A percentile compares a stretch with the other conserved stretches of the same genome.
These are phyloP conservation scores for Danielia oregonensis DNA, from an alignment of 805 yeast species.

Conservation along the genomic window DNA sequence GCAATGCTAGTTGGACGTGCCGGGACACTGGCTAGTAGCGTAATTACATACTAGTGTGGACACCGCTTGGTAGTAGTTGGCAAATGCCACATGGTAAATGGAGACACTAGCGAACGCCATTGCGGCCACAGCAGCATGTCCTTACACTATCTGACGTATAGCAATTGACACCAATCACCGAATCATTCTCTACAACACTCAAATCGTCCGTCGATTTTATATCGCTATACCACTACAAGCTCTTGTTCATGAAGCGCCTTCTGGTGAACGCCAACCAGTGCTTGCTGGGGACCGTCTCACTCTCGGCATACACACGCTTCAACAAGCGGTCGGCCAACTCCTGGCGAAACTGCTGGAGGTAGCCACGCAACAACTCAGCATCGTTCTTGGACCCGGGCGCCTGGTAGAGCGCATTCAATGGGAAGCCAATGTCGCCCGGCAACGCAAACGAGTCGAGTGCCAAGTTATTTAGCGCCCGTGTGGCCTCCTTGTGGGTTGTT, in stretches of 20 bases:
- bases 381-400: conserved; percentile 75
- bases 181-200: too few relatives aligned
- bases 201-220: too few relatives aligned
- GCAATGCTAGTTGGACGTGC: too few relatives aligned
- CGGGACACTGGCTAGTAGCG: too few relatives aligned
- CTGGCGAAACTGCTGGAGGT: conserved; percentile 91
- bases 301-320: conserved; percentile 64
- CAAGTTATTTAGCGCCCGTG: conserved; percentile 69
- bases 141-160: too few relatives aligned
- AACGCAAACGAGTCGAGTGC: conserved; percentile 84
- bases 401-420: conserved; percentile 73
- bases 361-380: conserved; percentile 73
- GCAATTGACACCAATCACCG: too few relatives aligned
- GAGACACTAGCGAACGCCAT: too few relatives aligned
- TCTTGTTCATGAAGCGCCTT: conserved; percentile 93
- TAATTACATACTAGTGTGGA: too few relatives aligned
- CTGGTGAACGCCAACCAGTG: conserved; percentile 95
- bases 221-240: conserved; percentile 40
- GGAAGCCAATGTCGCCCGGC: conserved; percentile 96
- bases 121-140: too few relatives aligned
- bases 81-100: too few relatives aligned
- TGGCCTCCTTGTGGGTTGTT: conserved; percentile 55
- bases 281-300: conserved; percentile 66
- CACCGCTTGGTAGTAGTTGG: too few relatives aligned
- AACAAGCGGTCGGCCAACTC: conserved; percentile 82